phyloP scores from a whole-genome alignment of 2,329 filamentous ascomycete species.

The Neopestalotiopsis clavispora region DNA sequence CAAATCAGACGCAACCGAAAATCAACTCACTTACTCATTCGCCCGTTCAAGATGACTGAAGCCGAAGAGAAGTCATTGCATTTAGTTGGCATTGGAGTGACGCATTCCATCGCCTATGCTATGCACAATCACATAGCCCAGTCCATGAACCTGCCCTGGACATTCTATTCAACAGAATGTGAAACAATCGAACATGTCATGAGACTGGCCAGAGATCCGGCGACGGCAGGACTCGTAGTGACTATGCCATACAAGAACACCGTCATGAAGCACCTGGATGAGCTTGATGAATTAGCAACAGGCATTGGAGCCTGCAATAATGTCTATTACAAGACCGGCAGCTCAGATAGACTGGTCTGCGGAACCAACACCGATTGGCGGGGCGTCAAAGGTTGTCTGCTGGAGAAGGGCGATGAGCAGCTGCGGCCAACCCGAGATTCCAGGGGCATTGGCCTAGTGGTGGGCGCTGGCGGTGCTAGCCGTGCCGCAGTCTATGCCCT shows the following conservation, averaged over 20 bases:
- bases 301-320: conserved; percentile 12
- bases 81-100: conserved; percentile 9
- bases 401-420: conserved; percentile 6
- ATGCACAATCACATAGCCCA: conserved; percentile 8
- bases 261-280: conserved; percentile 5
- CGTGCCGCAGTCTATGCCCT: conserved; percentile 5
- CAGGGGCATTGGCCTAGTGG: not conserved
- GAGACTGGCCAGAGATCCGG: not conserved
- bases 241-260: conserved; percentile 15
- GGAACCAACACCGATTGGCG: conserved; percentile 14
- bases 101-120: conserved; percentile 3
- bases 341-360: not conserved
- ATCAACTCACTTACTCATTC: not conserved
- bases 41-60: not conserved
- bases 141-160: conserved; percentile 9
- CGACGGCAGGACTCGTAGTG: conserved; percentile 4
- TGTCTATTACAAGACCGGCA: not conserved
- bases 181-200: conserved; percentile 5
- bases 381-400: conserved; percentile 9
- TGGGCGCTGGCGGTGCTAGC: conserved; percentile 10
- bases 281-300: conserved; percentile 1
- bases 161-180: conserved; percentile 9
- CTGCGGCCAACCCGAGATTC: not conserved
- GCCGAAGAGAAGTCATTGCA: not conserved
- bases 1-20: not conserved